A percentile compares a stretch with the other conserved stretches of the same genome.
These are phyloP conservation scores for Microcyclospora pomicola DNA, from an alignment of 2,329 filamentous ascomycete genomes.

Conservation along the genomic window DNA sequence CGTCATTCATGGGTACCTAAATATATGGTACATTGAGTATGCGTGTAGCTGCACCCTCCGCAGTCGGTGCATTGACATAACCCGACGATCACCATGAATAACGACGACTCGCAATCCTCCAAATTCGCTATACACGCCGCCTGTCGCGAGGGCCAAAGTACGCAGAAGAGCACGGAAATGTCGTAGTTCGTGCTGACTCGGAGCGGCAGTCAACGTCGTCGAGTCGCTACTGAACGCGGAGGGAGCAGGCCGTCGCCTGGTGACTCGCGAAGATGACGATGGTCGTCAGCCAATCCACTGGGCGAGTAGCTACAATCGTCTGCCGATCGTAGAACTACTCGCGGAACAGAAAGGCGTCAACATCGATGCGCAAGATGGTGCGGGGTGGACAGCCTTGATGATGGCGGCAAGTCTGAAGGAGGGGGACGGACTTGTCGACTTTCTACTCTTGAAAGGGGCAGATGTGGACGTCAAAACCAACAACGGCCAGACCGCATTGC, in stretches of 20 bases:
- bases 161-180: constrained; percentile 13
- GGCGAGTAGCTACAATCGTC: constrained; percentile 73
- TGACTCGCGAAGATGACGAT: constrained; percentile 63
- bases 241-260: constrained; percentile 47
- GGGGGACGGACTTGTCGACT: constrained; percentile 51
- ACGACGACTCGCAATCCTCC: constrained; percentile 18
- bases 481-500: constrained; percentile 66
- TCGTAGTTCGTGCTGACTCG: constrained; percentile 2
- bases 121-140: constrained; percentile 81
- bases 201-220: constrained; percentile 46
- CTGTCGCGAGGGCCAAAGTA: constrained; percentile 71
- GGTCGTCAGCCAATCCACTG: constrained; percentile 86
- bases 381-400: constrained; percentile 75
- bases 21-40: too few species aligned
- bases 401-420: constrained; percentile 65
- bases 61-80: too few species aligned
- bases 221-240: constrained; percentile 68
- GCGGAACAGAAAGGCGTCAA: constrained; percentile 63
- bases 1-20: too few species aligned
- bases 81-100: too few species aligned
- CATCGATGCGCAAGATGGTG: constrained; percentile 66
- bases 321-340: constrained; percentile 60
- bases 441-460: constrained; percentile 55
- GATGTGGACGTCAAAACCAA: constrained; percentile 64
- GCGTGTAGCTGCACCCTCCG: too few species aligned